phyloP scores from a whole-genome alignment of 768 basidiomycete species.

The Clathrus columnatus region DNA sequence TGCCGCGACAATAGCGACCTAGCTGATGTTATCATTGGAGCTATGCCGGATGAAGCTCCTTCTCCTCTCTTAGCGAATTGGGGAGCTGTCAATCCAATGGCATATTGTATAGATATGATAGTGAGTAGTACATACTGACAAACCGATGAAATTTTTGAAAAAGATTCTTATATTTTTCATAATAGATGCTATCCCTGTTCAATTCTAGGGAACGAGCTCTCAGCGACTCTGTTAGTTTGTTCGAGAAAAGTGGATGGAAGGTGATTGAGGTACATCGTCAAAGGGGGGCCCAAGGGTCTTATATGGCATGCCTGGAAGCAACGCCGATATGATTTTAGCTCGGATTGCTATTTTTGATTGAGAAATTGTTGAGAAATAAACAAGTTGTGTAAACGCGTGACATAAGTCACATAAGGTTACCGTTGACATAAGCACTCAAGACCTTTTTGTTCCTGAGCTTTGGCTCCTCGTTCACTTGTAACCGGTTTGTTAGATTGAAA shows the following conservation, averaged over 20 bases:
- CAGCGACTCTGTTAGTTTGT: background rate
- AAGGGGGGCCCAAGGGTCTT: background rate
- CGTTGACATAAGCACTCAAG: too few species aligned
- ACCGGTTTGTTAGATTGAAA: too few species aligned
- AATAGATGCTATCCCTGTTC: background rate
- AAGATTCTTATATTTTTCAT: background rate
- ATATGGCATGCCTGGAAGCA: background rate
- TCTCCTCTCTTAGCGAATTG: background rate
- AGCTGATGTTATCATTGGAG: background rate
- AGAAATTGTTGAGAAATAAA: too few species aligned
- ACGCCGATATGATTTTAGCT: background rate
- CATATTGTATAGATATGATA: background rate
- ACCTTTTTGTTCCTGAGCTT: too few species aligned
- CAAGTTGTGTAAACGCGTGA: too few species aligned
- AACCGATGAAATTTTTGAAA: background rate
- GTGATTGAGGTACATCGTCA: background rate
- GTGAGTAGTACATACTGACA: background rate
- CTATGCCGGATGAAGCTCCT: background rate
- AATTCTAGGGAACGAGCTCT: background rate
- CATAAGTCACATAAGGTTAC: too few species aligned
- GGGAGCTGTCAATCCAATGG: background rate
- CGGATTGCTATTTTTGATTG: too few species aligned
- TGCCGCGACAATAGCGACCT: conserved; percentile 4
- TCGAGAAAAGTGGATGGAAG: background rate
- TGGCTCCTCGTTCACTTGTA: too few species aligned